phyloP scores from a whole-genome alignment of 176 grass and related monocot species.

The Oryza glumipatula region DNA sequence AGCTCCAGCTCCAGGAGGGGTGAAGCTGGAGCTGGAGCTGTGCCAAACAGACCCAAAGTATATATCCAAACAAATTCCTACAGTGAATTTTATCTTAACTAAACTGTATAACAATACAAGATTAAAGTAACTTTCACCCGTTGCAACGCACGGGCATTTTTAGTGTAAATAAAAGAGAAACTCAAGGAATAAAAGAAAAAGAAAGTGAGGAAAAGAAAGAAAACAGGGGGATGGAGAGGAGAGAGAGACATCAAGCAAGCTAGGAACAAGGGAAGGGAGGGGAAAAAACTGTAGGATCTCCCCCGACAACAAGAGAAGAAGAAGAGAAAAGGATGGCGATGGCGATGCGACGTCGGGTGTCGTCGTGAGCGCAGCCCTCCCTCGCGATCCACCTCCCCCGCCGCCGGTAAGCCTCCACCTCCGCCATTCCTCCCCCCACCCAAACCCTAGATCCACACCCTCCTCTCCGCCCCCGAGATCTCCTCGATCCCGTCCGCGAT shows the following conservation, averaged over 20 bases:
- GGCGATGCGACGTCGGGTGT: conserved; percentile 49
- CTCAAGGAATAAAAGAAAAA: background rate
- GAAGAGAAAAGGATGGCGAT: background rate
- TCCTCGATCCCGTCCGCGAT: conserved; percentile 1
- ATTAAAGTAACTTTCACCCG: too few relatives aligned
- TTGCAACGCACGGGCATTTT: too few relatives aligned
- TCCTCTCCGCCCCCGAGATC: conserved; percentile 29
- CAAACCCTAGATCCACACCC: conserved; percentile 55
- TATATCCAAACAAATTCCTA: too few relatives aligned
- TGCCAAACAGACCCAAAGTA: too few relatives aligned
- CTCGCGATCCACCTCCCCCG: conserved; percentile 7
- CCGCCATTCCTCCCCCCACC: background rate
- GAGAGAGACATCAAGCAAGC: background rate
- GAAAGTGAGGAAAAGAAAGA: background rate
- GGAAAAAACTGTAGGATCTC: too few relatives aligned
- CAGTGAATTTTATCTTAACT: too few relatives aligned
- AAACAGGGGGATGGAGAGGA: background rate
- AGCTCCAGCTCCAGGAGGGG: too few relatives aligned
- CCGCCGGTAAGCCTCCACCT: conserved; percentile 15
- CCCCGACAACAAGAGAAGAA: background rate
- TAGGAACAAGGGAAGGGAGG: too few relatives aligned
- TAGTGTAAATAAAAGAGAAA: too few relatives aligned
- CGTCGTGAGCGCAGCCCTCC: conserved; percentile 14
- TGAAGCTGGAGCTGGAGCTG: too few relatives aligned
- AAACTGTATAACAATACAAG: too few relatives aligned